Evolutionary conservation across 2,329 filamentous ascomycete species (phyloP).

Genomic region (Curvularia eragrostidis): DNA sequence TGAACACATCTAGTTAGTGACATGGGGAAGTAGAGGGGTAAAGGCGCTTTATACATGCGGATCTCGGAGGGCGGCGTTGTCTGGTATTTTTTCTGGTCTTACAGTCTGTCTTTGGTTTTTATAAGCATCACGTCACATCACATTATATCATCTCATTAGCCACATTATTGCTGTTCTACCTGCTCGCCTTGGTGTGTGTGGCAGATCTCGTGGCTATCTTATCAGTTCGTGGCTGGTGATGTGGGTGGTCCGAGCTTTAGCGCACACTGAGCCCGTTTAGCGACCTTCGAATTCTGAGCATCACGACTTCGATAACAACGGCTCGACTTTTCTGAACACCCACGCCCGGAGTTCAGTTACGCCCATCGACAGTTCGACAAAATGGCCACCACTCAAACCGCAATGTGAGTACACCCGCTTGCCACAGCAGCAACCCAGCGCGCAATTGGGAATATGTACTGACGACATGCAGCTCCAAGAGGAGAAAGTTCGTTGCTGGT

Average conservation of each 20-base stretch:
- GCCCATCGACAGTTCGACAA: slow-evolving; percentile 45
- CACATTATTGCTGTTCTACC: neutral
- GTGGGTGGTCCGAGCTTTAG: slow-evolving; percentile 16
- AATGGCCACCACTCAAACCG: slow-evolving; percentile 52
- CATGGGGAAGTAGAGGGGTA: neutral
- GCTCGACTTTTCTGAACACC: slow-evolving; percentile 42
- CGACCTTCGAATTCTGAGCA: slow-evolving; percentile 15
- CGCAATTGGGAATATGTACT: slow-evolving; percentile 28
- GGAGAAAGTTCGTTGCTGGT: slow-evolving; percentile 71
- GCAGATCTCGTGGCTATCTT: slow-evolving; percentile 4
- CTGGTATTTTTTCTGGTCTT: neutral
- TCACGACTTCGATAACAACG: slow-evolving; percentile 42
- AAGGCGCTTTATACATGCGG: slow-evolving; percentile 10
- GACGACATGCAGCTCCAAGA: slow-evolving; percentile 72
- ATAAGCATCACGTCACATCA: neutral
- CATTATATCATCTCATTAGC: neutral
- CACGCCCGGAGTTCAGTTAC: slow-evolving; percentile 45
- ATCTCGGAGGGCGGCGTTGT: slow-evolving; percentile 7
- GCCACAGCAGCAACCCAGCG: slow-evolving; percentile 7
- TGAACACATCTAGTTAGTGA: slow-evolving; percentile 64
- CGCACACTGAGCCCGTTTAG: slow-evolving; percentile 26
- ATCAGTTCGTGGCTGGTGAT: slow-evolving; percentile 12
- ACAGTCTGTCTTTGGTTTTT: neutral
- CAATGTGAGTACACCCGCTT: slow-evolving; percentile 47
- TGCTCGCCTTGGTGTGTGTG: neutral